Evolutionary conservation across 2,329 filamentous ascomycete genomes (phyloP).

Genomic region (Colletotrichum kahawae): DNA sequence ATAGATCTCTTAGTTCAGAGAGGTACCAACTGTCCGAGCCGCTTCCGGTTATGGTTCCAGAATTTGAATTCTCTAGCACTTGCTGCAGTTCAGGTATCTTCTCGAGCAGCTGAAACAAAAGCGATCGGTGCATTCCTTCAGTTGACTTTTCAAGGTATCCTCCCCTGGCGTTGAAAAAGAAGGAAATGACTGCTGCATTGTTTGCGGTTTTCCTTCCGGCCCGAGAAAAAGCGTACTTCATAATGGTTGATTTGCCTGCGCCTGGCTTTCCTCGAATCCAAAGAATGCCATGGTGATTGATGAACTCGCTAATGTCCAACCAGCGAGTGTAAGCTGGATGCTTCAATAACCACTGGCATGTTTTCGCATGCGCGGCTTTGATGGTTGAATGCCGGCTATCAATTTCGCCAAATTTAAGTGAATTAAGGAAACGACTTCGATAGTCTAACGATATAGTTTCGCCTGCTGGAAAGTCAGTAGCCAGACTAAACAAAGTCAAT

Average conservation of each 20-base stretch:
- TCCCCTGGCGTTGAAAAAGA: conserved; percentile 23
- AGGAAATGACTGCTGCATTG: not conserved
- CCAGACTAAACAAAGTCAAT: no score
- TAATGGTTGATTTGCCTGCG: conserved; percentile 50
- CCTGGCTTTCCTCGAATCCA: conserved; percentile 55
- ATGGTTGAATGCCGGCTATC: conserved; percentile 40
- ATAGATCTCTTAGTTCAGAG: not conserved
- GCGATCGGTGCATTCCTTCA: conserved; percentile 15
- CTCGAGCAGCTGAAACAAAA: conserved; percentile 4
- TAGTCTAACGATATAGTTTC: no score
- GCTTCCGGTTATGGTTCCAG: accelerated
- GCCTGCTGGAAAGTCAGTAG: not conserved
- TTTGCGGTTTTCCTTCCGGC: conserved; percentile 19
- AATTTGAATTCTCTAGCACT: not conserved
- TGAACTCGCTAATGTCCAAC: conserved; percentile 29
- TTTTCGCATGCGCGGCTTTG: conserved; percentile 37
- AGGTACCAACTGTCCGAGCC: not conserved
- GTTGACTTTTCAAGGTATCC: conserved; percentile 5
- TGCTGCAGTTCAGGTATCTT: not conserved
- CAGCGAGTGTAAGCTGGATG: conserved; percentile 38
- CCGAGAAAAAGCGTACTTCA: conserved; percentile 40
- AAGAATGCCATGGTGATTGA: conserved; percentile 42
- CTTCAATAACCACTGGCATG: conserved; percentile 46
- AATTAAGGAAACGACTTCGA: conserved; percentile 25
- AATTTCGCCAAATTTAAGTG: conserved; percentile 41